These are phyloP conservation scores for Rhizophagus sp. DNA, from an alignment of 192 early-diverging fungal species.

Conservation along the genomic window DNA sequence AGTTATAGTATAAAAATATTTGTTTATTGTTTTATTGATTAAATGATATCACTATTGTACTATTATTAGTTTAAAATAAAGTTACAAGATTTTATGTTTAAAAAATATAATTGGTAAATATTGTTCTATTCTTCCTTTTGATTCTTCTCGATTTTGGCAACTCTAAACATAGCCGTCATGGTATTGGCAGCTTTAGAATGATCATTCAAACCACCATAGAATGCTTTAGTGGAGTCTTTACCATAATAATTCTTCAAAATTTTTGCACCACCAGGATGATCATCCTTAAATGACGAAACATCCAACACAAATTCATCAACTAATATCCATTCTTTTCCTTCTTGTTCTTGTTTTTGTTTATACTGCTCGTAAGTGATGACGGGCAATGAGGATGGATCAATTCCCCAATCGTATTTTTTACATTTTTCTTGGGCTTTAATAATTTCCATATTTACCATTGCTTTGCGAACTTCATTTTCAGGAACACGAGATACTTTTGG, in stretches of 20 bases:
- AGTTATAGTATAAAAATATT: too few species aligned
- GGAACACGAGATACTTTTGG: conserved; percentile 77
- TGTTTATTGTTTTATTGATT: too few species aligned
- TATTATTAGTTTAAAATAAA: too few species aligned
- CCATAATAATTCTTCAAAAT: conserved; percentile 74
- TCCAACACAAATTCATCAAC: conserved; percentile 84
- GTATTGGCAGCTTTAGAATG: conserved; percentile 90
- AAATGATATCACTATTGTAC: too few species aligned
- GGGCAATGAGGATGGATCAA: conserved; percentile 68
- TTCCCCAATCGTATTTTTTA: conserved; percentile 72
- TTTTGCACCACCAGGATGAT: conserved; percentile 86
- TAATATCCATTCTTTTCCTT: conserved; percentile 71
- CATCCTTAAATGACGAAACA: conserved; percentile 76
- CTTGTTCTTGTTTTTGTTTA: conserved; percentile 59
- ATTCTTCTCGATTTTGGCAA: conserved; percentile 36
- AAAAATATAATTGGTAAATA: too few species aligned
- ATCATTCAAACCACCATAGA: conserved; percentile 90
- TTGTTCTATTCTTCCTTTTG: background rate
- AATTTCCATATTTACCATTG: conserved; percentile 75
- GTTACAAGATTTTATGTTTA: too few species aligned
- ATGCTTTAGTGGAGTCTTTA: conserved; percentile 81
- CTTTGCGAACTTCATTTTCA: conserved; percentile 79
- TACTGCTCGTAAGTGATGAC: conserved; percentile 65
- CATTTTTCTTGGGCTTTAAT: conserved; percentile 66
- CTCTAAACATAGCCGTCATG: conserved; percentile 72